Base-by-base conservation (phyloP, 2,329 filamentous ascomycete genomes). In the Botryotinia convoluta region DNA sequence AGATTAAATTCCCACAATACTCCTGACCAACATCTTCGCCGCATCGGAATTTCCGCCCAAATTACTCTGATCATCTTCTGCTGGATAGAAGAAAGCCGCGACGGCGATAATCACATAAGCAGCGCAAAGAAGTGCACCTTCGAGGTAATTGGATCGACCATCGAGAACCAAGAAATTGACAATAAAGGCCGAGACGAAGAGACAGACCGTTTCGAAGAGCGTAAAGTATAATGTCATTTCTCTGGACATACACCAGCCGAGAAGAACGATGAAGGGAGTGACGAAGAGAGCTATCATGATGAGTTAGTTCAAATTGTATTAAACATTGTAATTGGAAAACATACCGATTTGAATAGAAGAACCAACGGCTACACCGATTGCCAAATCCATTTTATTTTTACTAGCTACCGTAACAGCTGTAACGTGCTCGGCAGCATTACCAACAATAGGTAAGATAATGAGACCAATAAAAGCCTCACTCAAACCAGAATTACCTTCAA, bases 111-210 rank as follows among this genome's bases (percentile, higher is more conserved):
- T 92, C 68, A 92, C 83, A 79, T 92, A 92, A 5, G 89, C 89
- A 0, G 90, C 87, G 76, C 89, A 90, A 42, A 93, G 81, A 60
- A 93, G 81, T 2, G 91, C 90, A 22, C 93, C 93, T 83, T 97
- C 93, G 20, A 97, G 88, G 79, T 96, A 97, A 80, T 97, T 97
- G 81, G 91, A 94, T 81, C 94, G 88, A 18, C 93, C 93, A 79
- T 97, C 94, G 74, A 95, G 85, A 67, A 97, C 93, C 74, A 97
- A 84, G 81, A 96, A 97, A 83, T 95, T 96, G 82, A 95, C 93
- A 75, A 97, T 94, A 76, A 97, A 90, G 12, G 94, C 91, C 69
- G 90, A 92, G 69, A 95, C 89, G 82, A 97, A 97, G 79, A 97
- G 88, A 73, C 92, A 93, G 35, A 96, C 92, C 0, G 93, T 97